Base-by-base conservation (phyloP, 805 yeast species). In the Limtongia smithiae region DNA sequence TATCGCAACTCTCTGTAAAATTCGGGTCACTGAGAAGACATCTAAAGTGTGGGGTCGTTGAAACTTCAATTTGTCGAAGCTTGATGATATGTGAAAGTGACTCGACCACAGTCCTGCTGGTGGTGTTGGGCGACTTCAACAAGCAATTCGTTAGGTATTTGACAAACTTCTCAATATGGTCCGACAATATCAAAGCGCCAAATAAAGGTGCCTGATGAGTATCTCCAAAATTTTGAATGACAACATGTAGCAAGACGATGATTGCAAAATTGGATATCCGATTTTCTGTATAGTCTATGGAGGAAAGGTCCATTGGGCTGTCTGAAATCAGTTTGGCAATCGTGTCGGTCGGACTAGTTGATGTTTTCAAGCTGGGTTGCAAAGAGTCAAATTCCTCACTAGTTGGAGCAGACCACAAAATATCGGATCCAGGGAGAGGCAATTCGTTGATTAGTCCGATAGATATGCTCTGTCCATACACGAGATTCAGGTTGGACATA, bases 391-490 rank as follows among this genome's bases (percentile, higher is more conserved):
- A 53, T 33, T 50, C 48, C 12, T 25, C 18, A 6, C 50, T 41
- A 12, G 57, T 27, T 11, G 31, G 38, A 8, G 57, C 52, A 25
- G 48, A 53, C 62, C 62, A 59, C 6, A 50, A 41, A 14, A 44
- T 55, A 24, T 59, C 62, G 21, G 50, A 46, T 35, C 60, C 60
- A 6, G 62, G 62, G 17, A 59, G 44, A 25, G 46, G 55, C 25
- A 58, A 41, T 18, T 53, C 60, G 30, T 59, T 62, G n/a, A 54
- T 25, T 3, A 46, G 36, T 34, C 41, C 15, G 17, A 39, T 15
- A 15, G 37, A 36, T 36, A 46, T 39, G 7, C 44, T 41, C 12
- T 46, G 44, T n/a, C 45, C 45, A 28, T 32, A 46, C 7, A 39
- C 41, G 17, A 46, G 25, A 33, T 27, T 40, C 24, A 46, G 30